Base-by-base conservation (phyloP, 495 filamentous ascomycete species). In the Hypoxylon lienhwacheense region DNA sequence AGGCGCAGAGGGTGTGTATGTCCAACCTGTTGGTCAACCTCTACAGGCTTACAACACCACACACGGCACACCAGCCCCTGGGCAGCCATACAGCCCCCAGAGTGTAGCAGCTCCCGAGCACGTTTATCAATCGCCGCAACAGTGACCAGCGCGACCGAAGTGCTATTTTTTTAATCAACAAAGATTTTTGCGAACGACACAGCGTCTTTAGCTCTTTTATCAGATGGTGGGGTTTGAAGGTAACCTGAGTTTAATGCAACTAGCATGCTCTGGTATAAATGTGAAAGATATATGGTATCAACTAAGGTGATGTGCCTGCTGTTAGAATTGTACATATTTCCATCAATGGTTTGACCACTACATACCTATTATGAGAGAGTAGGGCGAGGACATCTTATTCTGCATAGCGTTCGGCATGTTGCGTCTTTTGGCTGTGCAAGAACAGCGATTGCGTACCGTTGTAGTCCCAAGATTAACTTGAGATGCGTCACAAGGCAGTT, bases 41-140 rank as follows among this genome's bases (percentile, higher is more conserved):
- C 32, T 24, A 1, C 53, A 43, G 12, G 47, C 17, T 5, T 45
- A 53, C 40, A 63, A 40, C 24, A 41, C 49, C 24, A 41, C 49
- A 2, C 52, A 53, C 2, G 50, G 46, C 12, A 45, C 45, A 16
- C 50, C 59, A 15, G 51, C 48, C n/a, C 55, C 52, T 2, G 54
- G 46, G 15, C 53, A 66, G 19, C 43, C 44, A 1, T 64, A 63
- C 21, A 63, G 50, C 7, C 55, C 59, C 2, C 51, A 60, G 10
- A 50, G 53, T 19, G 55, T 40, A 25, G 36, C 44, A 7, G 40
- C 40, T 5, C 48, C 49, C n/a, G 57, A 28, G 0, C 57, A 51
- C 14, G 28, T 29, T 0, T 61, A 52, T 12, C 52, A 61, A 26
- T 21, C 52, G 4, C 47, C 52, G 24, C 39, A 55, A 7, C 36